These are phyloP conservation scores for Trichoderma sp. DNA, from an alignment of 2,329 filamentous ascomycete genomes.

Conservation along the genomic window DNA sequence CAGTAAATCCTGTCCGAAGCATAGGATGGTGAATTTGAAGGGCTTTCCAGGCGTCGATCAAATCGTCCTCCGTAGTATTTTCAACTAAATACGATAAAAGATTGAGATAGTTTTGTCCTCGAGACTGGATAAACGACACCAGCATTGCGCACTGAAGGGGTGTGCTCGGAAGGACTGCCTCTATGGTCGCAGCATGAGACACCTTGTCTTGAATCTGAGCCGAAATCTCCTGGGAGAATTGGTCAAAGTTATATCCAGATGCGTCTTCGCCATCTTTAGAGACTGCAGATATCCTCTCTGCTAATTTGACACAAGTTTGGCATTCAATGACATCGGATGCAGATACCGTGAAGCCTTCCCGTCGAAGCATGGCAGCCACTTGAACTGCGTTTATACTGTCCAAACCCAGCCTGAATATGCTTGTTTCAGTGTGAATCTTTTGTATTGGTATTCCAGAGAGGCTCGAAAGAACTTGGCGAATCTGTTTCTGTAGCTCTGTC, in stretches of 20 bases:
- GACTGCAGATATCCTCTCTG: constrained; percentile 30
- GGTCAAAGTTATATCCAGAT: constrained; percentile 40
- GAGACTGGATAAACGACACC: constrained; percentile 68
- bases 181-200: constrained; percentile 40
- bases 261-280: background rate
- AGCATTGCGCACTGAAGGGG: constrained; percentile 79
- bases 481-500: constrained; percentile 50
- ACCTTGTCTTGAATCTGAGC: constrained; percentile 31
- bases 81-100: constrained; percentile 59
- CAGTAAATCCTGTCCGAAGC: constrained; percentile 72
- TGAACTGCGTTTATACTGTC: constrained; percentile 90
- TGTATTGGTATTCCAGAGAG: constrained; percentile 55
- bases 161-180: constrained; percentile 74
- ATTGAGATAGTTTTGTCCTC: constrained; percentile 75
- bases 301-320: constrained; percentile 47
- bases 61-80: constrained; percentile 31
- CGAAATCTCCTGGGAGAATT: constrained; percentile 40
- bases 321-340: constrained; percentile 74
- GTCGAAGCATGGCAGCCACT: constrained; percentile 68
- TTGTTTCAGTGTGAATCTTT: constrained; percentile 61
- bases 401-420: constrained; percentile 84
- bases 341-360: constrained; percentile 57
- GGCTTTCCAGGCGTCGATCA: constrained; percentile 61
- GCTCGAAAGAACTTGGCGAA: constrained; percentile 58
- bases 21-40: constrained; percentile 64